Base-by-base conservation (phyloP, 1,284 basidiomycete species). In the Veloboletus limbatus region DNA sequence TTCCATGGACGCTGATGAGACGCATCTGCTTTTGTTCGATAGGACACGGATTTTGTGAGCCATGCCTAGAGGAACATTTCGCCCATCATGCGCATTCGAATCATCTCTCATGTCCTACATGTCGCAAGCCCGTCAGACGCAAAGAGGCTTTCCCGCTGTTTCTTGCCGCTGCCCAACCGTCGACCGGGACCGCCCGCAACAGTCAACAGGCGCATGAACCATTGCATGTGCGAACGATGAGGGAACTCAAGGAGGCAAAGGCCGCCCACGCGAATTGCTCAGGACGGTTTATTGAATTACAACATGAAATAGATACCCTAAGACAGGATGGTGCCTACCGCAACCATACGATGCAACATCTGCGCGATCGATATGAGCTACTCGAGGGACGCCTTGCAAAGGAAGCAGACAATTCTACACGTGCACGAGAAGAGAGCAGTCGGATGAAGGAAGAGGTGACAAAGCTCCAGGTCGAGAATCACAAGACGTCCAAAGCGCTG, bases 41-140 rank as follows among this genome's bases (percentile, higher is more conserved):
- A 68, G 62, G 62, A 8, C 65, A 64, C 48, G 65, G 63, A 38
- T 64, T 64, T 33, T 64, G 62, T 40, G 60, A 51, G 32, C 59
- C 54, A 43, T 64, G 62, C 28, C 39, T 64, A 13, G 56, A 51
- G 16, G 54, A 47, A 14, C 57, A 64, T 26, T 52, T 60, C 37
- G 26, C 56, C 20, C 57, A 51, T 10, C 34, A 47, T n/a, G 41
- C 38, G 13, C 48, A 30, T 7, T 31, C 43, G 18, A 30, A 9
- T 24, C 36, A 30, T 14, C 38, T 46, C 17, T 51, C 51, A 18
- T 64, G 62, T 7, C 62, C 65, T 20, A 52, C 63, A 14, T 64
- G 62, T 38, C 63, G 62, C 45, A 63, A 66, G 27, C 52, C 51
- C 20, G 34, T 67, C 31, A 53, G 34, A 38, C 60, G 51, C 20